Evolutionary conservation across 2,329 filamentous ascomycete genomes (phyloP).

Genomic region (Diaporthe caulivora): DNA sequence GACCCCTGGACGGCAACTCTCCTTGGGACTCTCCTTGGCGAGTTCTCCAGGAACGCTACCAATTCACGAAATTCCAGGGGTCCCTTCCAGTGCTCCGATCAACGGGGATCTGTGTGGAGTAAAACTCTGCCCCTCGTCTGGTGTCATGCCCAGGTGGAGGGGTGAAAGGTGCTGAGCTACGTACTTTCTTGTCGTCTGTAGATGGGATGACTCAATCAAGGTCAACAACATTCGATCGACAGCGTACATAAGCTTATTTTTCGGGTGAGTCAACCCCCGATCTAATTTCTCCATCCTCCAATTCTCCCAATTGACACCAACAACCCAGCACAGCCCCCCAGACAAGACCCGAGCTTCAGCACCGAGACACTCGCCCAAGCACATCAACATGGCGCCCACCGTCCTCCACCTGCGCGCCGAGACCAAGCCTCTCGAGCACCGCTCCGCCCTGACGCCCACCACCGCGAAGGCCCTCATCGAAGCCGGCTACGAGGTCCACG

Average conservation of each 20-base stretch:
- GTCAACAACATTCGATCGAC: slow-evolving; percentile 25
- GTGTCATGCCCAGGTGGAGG: slow-evolving; percentile 14
- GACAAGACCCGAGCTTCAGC: not conserved
- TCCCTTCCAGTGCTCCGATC: slow-evolving; percentile 26
- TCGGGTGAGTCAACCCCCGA: slow-evolving; percentile 21
- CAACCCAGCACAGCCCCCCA: not conserved
- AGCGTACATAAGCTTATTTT: slow-evolving; percentile 1
- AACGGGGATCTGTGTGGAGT: slow-evolving; percentile 28
- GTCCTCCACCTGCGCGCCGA: slow-evolving; percentile 69
- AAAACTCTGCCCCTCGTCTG: slow-evolving; percentile 34
- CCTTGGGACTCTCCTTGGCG: slow-evolving; percentile 7
- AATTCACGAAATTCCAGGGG: slow-evolving; percentile 11
- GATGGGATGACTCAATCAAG: slow-evolving; percentile 20
- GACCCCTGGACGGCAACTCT: slow-evolving; percentile 35
- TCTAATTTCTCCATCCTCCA: not conserved
- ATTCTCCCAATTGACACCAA: slow-evolving; percentile 29
- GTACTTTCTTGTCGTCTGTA: not conserved
- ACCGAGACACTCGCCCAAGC: not conserved
- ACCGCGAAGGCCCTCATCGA: slow-evolving; percentile 69
- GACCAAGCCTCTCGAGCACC: slow-evolving; percentile 70
- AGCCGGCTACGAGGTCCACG: slow-evolving; percentile 76
- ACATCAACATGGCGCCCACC: slow-evolving; percentile 49
- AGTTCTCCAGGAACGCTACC: slow-evolving; percentile 10
- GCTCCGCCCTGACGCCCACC: slow-evolving; percentile 58
- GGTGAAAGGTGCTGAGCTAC: not conserved